Conservation (phyloP, 1,284 basidiomycete genomes). For the Cryptococcus hybrid region DNA sequence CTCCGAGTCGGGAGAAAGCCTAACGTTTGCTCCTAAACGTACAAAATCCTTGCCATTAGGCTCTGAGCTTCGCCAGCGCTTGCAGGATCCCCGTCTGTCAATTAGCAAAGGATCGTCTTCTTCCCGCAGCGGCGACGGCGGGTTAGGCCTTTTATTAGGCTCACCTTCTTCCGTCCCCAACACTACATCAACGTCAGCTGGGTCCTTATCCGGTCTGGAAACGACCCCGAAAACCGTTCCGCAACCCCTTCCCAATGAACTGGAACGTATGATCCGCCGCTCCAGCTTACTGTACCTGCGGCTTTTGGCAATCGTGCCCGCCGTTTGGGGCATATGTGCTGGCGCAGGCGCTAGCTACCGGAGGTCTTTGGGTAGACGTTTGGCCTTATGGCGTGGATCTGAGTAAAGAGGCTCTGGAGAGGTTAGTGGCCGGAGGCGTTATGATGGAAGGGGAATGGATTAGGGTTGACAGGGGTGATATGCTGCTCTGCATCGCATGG, state of each 20-base stretch:
- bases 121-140: background rate
- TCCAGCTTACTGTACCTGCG: slow-evolving; percentile 33
- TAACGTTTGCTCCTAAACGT: slow-evolving; percentile 39
- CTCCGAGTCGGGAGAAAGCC: slow-evolving; percentile 29
- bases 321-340: slow-evolving; percentile 41
- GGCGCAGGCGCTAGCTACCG: slow-evolving; percentile 27
- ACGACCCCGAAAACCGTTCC: slow-evolving; percentile 2
- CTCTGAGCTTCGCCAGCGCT: background rate
- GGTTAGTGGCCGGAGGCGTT: slow-evolving; percentile 29
- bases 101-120: background rate
- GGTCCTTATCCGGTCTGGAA: background rate
- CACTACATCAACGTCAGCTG: background rate
- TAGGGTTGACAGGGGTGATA: slow-evolving; percentile 30
- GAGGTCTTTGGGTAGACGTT: slow-evolving; percentile 34
- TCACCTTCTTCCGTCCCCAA: background rate
- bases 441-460: slow-evolving; percentile 26
- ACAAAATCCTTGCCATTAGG: background rate
- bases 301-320: slow-evolving; percentile 40
- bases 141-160: slow-evolving; percentile 14
- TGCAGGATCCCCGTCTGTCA: background rate
- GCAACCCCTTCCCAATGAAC: slow-evolving; percentile 4
- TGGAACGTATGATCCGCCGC: slow-evolving; percentile 29
- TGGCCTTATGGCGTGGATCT: slow-evolving; percentile 48
- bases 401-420: slow-evolving; percentile 36
- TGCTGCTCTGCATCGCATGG: slow-evolving; percentile 42